These are phyloP conservation scores for Penicillium antarcticum DNA, from an alignment of 495 filamentous ascomycete species.

Conservation along the genomic window DNA sequence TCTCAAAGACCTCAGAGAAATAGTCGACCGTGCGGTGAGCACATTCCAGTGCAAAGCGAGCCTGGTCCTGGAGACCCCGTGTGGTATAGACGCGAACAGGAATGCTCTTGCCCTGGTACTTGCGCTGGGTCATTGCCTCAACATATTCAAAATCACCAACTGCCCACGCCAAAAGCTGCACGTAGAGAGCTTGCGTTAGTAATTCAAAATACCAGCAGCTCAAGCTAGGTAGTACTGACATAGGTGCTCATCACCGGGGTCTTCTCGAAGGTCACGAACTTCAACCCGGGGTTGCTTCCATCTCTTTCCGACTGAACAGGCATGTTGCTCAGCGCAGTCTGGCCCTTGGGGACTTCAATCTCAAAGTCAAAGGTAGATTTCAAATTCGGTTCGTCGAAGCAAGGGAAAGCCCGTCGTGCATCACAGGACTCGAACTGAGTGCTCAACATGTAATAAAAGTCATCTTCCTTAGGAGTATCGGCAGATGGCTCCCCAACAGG, in stretches of 20 bases:
- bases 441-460: conserved; percentile 88
- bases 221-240: conserved; percentile 29
- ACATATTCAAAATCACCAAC: conserved; percentile 96
- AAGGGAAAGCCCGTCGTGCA: conserved; percentile 90
- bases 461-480: conserved; percentile 72
- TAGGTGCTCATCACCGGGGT: conserved; percentile 98
- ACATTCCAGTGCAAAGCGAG: conserved; percentile 78
- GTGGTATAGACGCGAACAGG: conserved; percentile 98
- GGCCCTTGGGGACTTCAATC: conserved; percentile 83
- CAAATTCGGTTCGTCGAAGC: conserved; percentile 96
- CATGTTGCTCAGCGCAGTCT: conserved; percentile 93
- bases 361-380: conserved; percentile 94
- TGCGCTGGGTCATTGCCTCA: conserved; percentile 80
- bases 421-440: conserved; percentile 98
- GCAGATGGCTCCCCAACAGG: conserved; percentile 62
- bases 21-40: conserved; percentile 88
- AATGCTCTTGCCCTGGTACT: conserved; percentile 82
- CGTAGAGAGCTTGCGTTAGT: conserved; percentile 3
- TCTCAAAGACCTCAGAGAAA: conserved; percentile 88
- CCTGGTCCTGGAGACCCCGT: conserved; percentile 83
- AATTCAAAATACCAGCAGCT: background rate
- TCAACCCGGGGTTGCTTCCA: conserved; percentile 58
- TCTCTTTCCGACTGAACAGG: conserved; percentile 66
- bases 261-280: conserved; percentile 78
- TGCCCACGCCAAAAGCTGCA: conserved; percentile 84